These are phyloP conservation scores for Alternaria sp. DNA, from an alignment of 2,329 filamentous ascomycete genomes.

Conservation along the genomic window DNA sequence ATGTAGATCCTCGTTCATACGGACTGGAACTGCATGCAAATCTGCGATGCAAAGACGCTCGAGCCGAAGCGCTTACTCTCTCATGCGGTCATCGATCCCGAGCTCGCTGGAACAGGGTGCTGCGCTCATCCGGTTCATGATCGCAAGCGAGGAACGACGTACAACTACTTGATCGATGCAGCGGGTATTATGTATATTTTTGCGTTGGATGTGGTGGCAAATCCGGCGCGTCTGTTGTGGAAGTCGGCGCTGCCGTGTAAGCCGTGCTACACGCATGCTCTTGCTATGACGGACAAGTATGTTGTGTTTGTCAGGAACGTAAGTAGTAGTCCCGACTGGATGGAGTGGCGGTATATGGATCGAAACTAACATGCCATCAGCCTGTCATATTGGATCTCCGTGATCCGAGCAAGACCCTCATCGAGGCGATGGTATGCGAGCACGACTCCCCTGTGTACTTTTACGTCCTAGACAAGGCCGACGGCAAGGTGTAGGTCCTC, in stretches of 20 bases:
- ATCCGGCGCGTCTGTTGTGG: not conserved
- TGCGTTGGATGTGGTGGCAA: not conserved
- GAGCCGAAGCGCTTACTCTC: not conserved
- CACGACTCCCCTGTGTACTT: not conserved
- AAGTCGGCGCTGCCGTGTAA: not conserved
- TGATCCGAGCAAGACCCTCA: not conserved
- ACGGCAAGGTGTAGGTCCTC: not conserved
- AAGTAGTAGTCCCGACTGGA: not conserved
- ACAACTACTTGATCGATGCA: not conserved
- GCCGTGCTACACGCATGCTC: slow-evolving; percentile 1
- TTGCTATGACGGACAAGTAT: not conserved
- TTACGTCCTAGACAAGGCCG: not conserved
- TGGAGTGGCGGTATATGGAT: not conserved
- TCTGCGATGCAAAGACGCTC: not conserved
- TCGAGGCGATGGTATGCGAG: not conserved
- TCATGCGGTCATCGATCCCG: not conserved
- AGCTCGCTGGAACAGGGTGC: not conserved
- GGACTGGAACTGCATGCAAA: not conserved
- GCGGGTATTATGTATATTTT: not conserved
- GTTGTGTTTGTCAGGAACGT: not conserved
- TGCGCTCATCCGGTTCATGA: not conserved
- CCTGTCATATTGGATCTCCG: not conserved
- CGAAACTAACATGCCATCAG: not conserved
- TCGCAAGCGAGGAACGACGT: not conserved
- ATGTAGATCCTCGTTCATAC: not conserved